These are phyloP conservation scores for Pecoramyces ruminantium DNA, from an alignment of 192 early-diverging fungal species.

Conservation along the genomic window DNA sequence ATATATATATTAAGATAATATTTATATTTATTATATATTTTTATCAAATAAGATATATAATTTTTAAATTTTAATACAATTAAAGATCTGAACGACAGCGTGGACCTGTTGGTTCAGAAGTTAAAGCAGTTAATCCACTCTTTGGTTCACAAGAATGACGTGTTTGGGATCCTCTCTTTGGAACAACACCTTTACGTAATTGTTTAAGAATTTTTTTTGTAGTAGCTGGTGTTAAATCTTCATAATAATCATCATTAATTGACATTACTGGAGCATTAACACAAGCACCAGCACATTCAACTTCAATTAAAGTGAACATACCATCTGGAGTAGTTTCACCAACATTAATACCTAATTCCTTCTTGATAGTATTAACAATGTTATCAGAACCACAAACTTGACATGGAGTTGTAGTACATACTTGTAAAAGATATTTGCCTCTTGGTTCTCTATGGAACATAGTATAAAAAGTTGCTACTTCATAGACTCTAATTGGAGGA, in stretches of 20 bases:
- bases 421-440: constrained; percentile 96
- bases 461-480: constrained; percentile 99
- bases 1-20: too few species aligned
- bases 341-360: constrained; percentile 77
- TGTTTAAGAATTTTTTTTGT: constrained; percentile 75
- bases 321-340: constrained; percentile 88
- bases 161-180: constrained; percentile 66
- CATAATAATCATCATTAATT: constrained; percentile 96
- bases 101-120: constrained; percentile 72
- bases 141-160: constrained; percentile 80
- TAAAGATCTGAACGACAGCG: neutral
- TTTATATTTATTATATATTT: too few species aligned
- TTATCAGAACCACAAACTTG: constrained; percentile 83
- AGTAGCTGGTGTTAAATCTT: constrained; percentile 86
- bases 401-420: constrained; percentile 97
- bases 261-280: constrained; percentile 95
- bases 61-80: neutral
- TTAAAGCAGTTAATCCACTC: constrained; percentile 65
- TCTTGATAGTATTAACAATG: constrained; percentile 74
- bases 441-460: constrained; percentile 99
- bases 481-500: constrained; percentile 97
- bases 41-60: too few species aligned
- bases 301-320: constrained; percentile 95
- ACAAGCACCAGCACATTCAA: constrained; percentile 98
- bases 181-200: constrained; percentile 61